Evolutionary conservation across 345 rosid genomes (phyloP), one percentile per base, ranked within the genome.

Genomic region (Erysimum cheiranthoides): DNA sequence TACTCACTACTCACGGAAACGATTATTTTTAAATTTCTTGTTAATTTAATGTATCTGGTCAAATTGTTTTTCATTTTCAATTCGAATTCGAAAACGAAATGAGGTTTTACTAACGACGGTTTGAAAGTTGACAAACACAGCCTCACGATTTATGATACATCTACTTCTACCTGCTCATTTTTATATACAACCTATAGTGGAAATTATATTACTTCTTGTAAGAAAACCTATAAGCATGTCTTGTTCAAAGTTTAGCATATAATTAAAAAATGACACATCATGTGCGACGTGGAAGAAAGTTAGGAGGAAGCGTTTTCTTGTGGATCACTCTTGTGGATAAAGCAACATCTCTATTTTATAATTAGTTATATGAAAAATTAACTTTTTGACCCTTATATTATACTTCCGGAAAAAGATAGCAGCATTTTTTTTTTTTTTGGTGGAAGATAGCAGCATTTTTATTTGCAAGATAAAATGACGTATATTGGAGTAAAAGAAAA

Each of bases 211-310:
- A n/a, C n/a, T n/a, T n/a, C n/a, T 11, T 30, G 40, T 16, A 64
- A 46, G 16, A 66, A 21, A 50, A 50, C 34, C 10, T 27, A 10
- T n/a, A 39, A 68, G 53, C 39, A 53, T 4, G 16, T 53, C 25
- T 68, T 30, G 61, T 18, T 68, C 10, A 67, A 51, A 66, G 27
- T 68, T 45, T 13, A 51, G 32, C 61, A 36, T 16, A 50, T 16
- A 50, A 14, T 5, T 68, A 38, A 50, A 11, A 25, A 68, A 52
- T 38, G 73, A 68, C 49, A 10, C 51, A 53, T 53, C 50, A 52
- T 52, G 61, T 66, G 46, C 71, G 25, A 51, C 71, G 47, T 67
- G 71, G 71, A 50, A 25, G 71, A 67, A 49, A 67, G 47, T 17
- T 52, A 47, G 5, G 11, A 16, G 60, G 60, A 28, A 40, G 6